These are phyloP conservation scores for Solanum hybrid DNA, from an alignment of 305 asterid species.

Conservation along the genomic window DNA sequence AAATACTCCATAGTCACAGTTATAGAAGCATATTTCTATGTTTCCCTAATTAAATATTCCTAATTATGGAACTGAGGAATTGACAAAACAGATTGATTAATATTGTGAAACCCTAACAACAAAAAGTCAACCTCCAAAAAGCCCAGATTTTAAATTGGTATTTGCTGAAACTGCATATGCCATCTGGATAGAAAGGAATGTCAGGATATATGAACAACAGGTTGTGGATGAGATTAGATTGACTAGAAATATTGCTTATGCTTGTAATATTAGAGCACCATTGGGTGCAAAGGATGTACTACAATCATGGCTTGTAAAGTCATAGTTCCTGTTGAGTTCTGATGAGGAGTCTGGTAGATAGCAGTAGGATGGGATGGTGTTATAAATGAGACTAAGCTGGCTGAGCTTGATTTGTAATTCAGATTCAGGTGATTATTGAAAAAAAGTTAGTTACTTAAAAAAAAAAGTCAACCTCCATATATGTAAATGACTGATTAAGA, in stretches of 20 bases:
- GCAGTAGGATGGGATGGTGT: neutral
- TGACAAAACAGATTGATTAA: neutral
- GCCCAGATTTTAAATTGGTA: neutral
- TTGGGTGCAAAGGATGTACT: too few species aligned
- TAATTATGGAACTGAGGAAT: neutral
- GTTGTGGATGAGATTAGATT: neutral
- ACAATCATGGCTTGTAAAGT: neutral
- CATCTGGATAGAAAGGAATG: neutral
- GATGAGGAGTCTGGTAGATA: neutral
- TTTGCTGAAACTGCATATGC: neutral
- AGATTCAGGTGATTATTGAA: neutral
- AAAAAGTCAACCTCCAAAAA: neutral
- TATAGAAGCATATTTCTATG: neutral
- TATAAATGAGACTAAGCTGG: neutral
- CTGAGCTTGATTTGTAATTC: neutral
- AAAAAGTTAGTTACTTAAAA: neutral
- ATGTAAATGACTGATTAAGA: neutral
- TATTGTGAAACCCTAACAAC: neutral
- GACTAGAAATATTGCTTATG: neutral
- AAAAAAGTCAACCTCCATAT: neutral
- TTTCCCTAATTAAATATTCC: neutral
- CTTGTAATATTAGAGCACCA: neutral
- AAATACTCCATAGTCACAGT: neutral
- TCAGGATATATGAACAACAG: neutral
- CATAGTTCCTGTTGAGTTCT: neutral